Evolutionary conservation across 306 rosid species (phyloP), one percentile per base, ranked within the genome.

Genomic region (Dalbergia cultrata): DNA sequence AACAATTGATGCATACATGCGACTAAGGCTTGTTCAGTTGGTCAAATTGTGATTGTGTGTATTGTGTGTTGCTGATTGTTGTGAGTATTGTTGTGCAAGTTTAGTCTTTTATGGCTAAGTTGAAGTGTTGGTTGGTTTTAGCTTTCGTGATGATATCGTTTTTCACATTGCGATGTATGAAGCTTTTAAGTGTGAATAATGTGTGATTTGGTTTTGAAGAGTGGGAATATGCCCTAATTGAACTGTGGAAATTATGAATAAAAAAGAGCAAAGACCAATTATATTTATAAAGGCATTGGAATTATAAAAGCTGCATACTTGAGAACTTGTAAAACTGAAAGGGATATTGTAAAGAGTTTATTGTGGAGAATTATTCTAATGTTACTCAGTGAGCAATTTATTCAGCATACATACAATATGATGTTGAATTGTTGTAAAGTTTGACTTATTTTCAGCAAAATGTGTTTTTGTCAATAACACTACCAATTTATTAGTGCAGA

Each of bases 21-120:
- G 31, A 26, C 31, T 26, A 10, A 52, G 17, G 58, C 19, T 5
- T 60, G n/a, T 67, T 76, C 18, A 13, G 18, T 54, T 76, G 4
- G 68, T 44, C 13, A 64, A 52, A 72, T 72, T 83, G 57, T 72
- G 76, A 43, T 71, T 56, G 67, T 58, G 67, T 76, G 75, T 69
- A 8, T 50, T 82, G 64, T 4, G 43, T 18, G 59, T 69, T 22
- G 59, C 3, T 52, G 16, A 54, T 33, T 77, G 14, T 33, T 56
- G 44, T 49, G 62, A 26, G 39, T 31, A 17, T 39, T 68, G 57
- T 64, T 31, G 31, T 31, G 54, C 33, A 3, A 18, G 37, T 49
- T 9, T 37, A 45, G 16, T 62, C 6, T 57, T 47, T 60, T 65
- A 1, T 22, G 31, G 67, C 73, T 78, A 13, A 59, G 78, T 74